phyloP scores from a whole-genome alignment of 345 rosid species.

The Capsella bursapastoris region DNA sequence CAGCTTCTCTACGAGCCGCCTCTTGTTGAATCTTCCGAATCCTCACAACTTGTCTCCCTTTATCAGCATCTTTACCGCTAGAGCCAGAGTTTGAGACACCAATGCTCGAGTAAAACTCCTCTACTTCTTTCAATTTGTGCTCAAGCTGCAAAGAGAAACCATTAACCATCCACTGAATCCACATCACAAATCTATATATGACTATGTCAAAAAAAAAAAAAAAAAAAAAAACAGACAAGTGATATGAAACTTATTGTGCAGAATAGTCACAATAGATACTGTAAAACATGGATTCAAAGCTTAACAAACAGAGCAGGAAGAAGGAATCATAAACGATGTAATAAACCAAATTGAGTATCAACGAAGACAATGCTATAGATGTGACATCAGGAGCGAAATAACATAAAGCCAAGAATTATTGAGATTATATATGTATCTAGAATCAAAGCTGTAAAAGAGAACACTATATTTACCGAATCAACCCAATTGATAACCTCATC shows the following conservation, averaged over 20 bases:
- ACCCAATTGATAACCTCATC: slow-evolving; percentile 64
- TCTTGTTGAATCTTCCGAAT: slow-evolving; percentile 75
- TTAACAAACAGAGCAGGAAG: slow-evolving; percentile 7
- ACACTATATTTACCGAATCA: slow-evolving; percentile 56
- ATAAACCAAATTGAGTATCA: neutral
- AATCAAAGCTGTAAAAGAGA: neutral
- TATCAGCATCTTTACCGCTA: slow-evolving; percentile 55
- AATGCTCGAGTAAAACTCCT: slow-evolving; percentile 57
- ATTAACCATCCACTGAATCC: slow-evolving; percentile 14
- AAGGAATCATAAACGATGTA: neutral
- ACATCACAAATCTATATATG: neutral
- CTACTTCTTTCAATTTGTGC: slow-evolving; percentile 68
- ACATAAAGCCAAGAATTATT: neutral
- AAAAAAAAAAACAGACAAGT: neutral
- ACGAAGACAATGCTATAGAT: neutral
- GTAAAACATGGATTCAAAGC: neutral
- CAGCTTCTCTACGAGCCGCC: slow-evolving; percentile 72
- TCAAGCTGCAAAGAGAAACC: slow-evolving; percentile 58
- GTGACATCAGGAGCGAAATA: neutral
- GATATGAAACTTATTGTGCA: neutral
- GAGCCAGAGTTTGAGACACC: slow-evolving; percentile 57
- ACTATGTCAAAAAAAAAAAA: neutral
- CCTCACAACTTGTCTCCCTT: slow-evolving; percentile 59
- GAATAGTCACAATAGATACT: neutral
- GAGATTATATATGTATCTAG: neutral